Evolutionary conservation across 441 rosid species (phyloP).

Genomic region (Adansonia gregorii): DNA sequence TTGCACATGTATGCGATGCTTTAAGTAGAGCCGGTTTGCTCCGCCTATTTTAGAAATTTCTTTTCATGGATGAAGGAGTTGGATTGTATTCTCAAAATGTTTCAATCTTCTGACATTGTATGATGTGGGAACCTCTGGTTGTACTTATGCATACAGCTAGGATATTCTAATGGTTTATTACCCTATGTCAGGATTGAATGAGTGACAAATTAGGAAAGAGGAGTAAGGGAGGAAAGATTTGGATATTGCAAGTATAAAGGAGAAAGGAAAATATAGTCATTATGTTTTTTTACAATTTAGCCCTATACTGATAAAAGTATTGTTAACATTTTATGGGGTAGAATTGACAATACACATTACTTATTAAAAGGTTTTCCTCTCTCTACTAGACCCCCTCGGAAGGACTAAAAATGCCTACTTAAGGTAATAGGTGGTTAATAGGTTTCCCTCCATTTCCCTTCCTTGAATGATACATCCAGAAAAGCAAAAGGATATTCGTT

Average conservation of each 20-base stretch:
- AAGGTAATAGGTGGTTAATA: not conserved
- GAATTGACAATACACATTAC: not conserved
- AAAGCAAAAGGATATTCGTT: not conserved
- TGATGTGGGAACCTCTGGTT: not conserved
- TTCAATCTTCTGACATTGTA: not conserved
- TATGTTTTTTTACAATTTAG: constrained; percentile 18
- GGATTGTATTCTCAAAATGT: not conserved
- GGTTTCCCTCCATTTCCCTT: not conserved
- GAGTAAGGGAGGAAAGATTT: constrained; percentile 16
- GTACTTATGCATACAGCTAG: not conserved
- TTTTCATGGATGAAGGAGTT: not conserved
- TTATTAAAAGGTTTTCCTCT: not conserved
- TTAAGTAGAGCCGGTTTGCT: not conserved
- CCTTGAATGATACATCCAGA: not conserved
- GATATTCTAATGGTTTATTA: not conserved
- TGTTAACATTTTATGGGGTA: constrained; percentile 5
- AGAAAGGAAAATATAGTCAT: not conserved
- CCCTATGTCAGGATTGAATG: constrained; percentile 8
- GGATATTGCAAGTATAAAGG: constrained; percentile 1
- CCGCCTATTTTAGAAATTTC: not conserved
- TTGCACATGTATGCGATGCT: not conserved
- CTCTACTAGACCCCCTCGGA: not conserved
- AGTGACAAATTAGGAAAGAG: not conserved
- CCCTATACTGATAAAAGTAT: not conserved
- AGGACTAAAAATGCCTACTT: not conserved